Conservation (phyloP, 1,284 basidiomycete species). For the Cutaneotrichosporon curvatum region DNA sequence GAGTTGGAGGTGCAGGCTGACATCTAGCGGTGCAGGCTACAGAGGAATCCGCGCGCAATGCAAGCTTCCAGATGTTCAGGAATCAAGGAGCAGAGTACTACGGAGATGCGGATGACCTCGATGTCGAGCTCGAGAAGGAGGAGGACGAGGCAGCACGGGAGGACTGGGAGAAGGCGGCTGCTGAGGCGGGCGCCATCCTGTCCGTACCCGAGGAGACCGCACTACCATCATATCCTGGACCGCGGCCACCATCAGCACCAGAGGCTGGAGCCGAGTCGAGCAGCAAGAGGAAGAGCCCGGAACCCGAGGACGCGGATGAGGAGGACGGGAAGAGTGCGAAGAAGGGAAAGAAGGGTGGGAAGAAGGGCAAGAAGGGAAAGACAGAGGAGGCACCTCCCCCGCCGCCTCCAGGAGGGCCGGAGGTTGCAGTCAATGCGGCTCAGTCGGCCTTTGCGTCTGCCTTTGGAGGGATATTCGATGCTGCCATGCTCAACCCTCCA, state of each 20-base stretch:
- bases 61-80: conserved; percentile 80
- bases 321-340: background rate
- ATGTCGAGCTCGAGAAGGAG: conserved; percentile 61
- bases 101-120: conserved; percentile 82
- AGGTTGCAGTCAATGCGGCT: conserved; percentile 13
- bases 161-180: conserved; percentile 62
- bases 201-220: conserved; percentile 6
- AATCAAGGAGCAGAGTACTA: conserved; percentile 84
- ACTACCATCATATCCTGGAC: conserved; percentile 11
- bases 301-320: conserved; percentile 7
- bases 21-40: conserved; percentile 61
- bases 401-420: conserved; percentile 16
- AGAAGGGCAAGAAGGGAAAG: conserved; percentile 55
- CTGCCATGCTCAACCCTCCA: conserved; percentile 66
- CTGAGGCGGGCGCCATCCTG: conserved; percentile 20
- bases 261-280: conserved; percentile 1
- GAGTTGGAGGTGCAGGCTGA: background rate
- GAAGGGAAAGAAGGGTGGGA: conserved; percentile 6
- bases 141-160: conserved; percentile 67
- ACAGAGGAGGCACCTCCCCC: conserved; percentile 26
- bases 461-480: conserved; percentile 66
- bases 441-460: conserved; percentile 23
- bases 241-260: background rate
- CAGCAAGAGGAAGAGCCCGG: conserved; percentile 10
- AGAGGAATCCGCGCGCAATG: conserved; percentile 62